Conservation (phyloP, 176 grass and related monocot species). For the Raddia guianensis region DNA sequence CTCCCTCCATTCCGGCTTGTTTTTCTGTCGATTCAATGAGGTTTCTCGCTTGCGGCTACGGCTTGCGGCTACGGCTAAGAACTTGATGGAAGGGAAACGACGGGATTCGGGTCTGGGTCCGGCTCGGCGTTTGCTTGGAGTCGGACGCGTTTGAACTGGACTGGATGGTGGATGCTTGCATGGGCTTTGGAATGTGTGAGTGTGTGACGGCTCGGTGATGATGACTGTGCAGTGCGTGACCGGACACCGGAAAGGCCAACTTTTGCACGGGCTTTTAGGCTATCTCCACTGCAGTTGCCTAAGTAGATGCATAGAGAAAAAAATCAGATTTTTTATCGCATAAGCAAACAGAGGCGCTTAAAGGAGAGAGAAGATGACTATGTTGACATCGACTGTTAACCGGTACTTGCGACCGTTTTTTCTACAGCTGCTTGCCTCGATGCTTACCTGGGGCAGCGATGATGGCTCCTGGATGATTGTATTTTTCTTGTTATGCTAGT, state of each 20-base stretch:
- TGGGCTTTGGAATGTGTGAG: background rate
- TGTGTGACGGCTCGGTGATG: conserved; percentile 26
- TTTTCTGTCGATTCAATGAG: background rate
- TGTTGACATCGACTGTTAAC: too few species aligned
- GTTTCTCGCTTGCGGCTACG: background rate
- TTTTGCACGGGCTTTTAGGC: conserved; percentile 38
- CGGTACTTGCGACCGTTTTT: too few species aligned
- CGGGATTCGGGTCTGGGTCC: background rate
- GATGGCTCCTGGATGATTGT: too few species aligned
- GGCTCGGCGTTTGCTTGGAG: background rate
- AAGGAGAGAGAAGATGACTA: too few species aligned
- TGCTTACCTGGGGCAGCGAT: too few species aligned
- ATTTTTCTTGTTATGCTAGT: too few species aligned
- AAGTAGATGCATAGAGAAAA: too few species aligned
- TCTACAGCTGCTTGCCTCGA: too few species aligned
- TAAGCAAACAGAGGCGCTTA: too few species aligned
- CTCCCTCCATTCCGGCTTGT: conserved; percentile 33
- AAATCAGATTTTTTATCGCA: too few species aligned
- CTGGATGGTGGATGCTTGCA: too few species aligned
- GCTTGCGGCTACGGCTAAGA: background rate
- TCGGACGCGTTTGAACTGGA: conserved; percentile 35
- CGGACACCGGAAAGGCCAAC: conserved; percentile 36
- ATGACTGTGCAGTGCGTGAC: background rate
- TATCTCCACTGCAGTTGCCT: too few species aligned
- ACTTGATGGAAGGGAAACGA: background rate